Evolutionary conservation across 208 protist species (phyloP).

Genomic region (Trypanosoma cruzi): DNA sequence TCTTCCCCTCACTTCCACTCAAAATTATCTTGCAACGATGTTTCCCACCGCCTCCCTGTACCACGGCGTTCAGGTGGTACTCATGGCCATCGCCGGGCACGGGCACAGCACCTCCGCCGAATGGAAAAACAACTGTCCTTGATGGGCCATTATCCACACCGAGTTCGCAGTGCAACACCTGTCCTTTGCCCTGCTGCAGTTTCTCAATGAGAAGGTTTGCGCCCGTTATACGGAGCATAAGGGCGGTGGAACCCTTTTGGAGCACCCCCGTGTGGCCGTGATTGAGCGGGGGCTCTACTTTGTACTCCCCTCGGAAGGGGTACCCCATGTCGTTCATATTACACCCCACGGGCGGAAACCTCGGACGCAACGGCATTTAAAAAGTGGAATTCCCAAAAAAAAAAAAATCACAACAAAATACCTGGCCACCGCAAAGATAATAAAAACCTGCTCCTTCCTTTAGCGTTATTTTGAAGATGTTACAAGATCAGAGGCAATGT

Average conservation of each 20-base stretch:
- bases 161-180: slow-evolving; percentile 68
- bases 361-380: slow-evolving; percentile 21
- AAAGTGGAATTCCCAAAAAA: slow-evolving; percentile 14
- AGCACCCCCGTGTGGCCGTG: slow-evolving; percentile 76
- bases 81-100: slow-evolving; percentile 77
- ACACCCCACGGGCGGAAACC: slow-evolving; percentile 51
- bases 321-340: slow-evolving; percentile 91
- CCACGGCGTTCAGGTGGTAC: slow-evolving; percentile 67
- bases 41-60: slow-evolving; percentile 38
- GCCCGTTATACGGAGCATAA: slow-evolving; percentile 68
- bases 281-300: slow-evolving; percentile 63
- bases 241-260: slow-evolving; percentile 41
- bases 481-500: no score
- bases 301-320: slow-evolving; percentile 78
- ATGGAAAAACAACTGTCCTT: slow-evolving; percentile 46
- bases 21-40: slow-evolving; percentile 78
- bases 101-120: slow-evolving; percentile 33
- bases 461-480: no score
- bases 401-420: slow-evolving; percentile 15
- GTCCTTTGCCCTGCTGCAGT: slow-evolving; percentile 47
- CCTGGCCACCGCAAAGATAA: background rate
- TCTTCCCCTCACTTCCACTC: slow-evolving; percentile 63
- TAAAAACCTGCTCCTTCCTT: no score
- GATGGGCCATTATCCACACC: slow-evolving; percentile 56
- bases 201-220: slow-evolving; percentile 80